Evolutionary conservation across 1,284 basidiomycete species (phyloP), one percentile per base, ranked within the genome.

Genomic region (Moesziomyces antarcticus): DNA sequence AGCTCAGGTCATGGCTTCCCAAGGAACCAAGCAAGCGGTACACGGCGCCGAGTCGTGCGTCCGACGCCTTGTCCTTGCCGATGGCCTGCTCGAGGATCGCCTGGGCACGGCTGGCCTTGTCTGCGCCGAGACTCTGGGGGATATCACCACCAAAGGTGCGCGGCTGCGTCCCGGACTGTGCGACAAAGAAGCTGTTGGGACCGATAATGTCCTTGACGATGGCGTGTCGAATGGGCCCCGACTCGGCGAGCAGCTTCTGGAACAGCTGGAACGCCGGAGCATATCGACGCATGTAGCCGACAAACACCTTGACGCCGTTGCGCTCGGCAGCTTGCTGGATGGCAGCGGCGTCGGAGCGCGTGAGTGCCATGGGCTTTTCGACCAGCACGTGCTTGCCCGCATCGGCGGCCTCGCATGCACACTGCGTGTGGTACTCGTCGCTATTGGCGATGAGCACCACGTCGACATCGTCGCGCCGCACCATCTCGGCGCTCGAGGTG

Each of bases 201-300:
- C 86, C 86, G 51, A 86, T 85, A 33, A 86, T 84, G 58, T 87
- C 86, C 48, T 85, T 79, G 18, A 86, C 84, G 41, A 82, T 73
- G 5, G 82, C 75, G 75, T 85, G 85, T 40, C 82, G 79, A 44
- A 86, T 85, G 5, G 73, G 66, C 65, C 82, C 61, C 41, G 62
- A 42, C 57, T 82, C 63, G 16, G 76, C 57, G 20, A 86, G 76
- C 18, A 81, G 72, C 52, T 85, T 72, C 56, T 84, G 84, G 45
- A 85, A 78, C 13, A 80, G 71, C 30, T 78, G 48, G 50, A 84
- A 85, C 3, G 85, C 86, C 2, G 75, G 66, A 2, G 86, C 84
- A 56, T 85, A 86, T 10, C 86, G 75, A 37, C 86, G 73, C 85
- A 86, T 86, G 61, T 85, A 85, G 6, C 85, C 86, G 8, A 86